Percentiles rank a stretch among this genome's conserved stretches.
These are phyloP conservation scores for Dicorynia guianensis DNA, from an alignment of 306 rosid species.

Conservation along the genomic window DNA sequence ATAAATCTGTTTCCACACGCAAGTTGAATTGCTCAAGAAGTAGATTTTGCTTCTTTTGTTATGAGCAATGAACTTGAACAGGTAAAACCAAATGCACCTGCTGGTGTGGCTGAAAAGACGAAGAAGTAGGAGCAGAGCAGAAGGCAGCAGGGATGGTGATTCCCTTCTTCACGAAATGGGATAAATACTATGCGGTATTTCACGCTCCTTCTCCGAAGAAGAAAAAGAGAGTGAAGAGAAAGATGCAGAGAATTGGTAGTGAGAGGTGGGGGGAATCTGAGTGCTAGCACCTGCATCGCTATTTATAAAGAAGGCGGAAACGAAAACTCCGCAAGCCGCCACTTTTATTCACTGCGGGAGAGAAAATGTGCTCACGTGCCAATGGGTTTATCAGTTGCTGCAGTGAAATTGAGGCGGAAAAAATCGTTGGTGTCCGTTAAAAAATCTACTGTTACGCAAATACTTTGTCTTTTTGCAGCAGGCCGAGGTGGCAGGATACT, in stretches of 20 bases:
- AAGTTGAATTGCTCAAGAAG: not conserved
- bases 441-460: not conserved
- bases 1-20: too few relatives aligned
- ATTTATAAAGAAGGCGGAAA: constrained; percentile 34
- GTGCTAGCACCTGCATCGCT: constrained; percentile 30
- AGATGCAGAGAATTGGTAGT: not conserved
- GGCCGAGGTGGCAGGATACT: constrained; percentile 25
- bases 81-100: not conserved
- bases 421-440: constrained; percentile 18
- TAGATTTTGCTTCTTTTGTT: not conserved
- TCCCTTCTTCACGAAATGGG: not conserved
- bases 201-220: not conserved
- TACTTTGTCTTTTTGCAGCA: not conserved
- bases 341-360: not conserved
- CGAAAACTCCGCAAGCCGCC: not conserved
- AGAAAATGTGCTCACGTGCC: not conserved
- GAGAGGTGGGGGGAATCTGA: constrained; percentile 50
- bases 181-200: not conserved
- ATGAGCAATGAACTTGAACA: not conserved
- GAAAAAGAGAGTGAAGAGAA: not conserved
- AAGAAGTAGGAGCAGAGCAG: not conserved
- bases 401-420: not conserved
- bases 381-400: not conserved
- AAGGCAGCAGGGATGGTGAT: not conserved
- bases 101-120: too few relatives aligned